phyloP scores from a whole-genome alignment of 306 rosid species.

The Geum urbanum region DNA sequence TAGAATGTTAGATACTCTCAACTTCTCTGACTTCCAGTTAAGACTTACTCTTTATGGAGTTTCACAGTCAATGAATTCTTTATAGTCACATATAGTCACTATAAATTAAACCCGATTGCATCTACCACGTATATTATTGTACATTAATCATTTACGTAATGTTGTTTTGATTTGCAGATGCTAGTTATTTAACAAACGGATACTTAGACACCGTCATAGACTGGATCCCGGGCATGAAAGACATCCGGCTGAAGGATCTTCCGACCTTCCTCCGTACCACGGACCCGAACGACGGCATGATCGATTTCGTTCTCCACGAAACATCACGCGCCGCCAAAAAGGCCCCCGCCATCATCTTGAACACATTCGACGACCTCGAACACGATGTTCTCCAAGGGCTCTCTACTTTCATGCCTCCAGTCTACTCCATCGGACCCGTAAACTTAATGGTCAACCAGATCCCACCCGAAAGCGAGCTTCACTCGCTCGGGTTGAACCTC shows the following conservation, averaged over 20 bases:
- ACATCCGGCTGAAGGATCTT: slow-evolving; percentile 42
- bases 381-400: slow-evolving; percentile 33
- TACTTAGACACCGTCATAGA: slow-evolving; percentile 48
- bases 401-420: slow-evolving; percentile 36
- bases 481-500: slow-evolving; percentile 45
- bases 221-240: slow-evolving; percentile 61
- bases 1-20: too few species aligned
- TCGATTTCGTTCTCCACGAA: neutral
- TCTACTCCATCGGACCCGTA: slow-evolving; percentile 63
- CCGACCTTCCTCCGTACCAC: slow-evolving; percentile 60
- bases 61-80: too few species aligned
- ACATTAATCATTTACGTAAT: neutral
- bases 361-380: slow-evolving; percentile 56
- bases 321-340: slow-evolving; percentile 24
- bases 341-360: slow-evolving; percentile 52
- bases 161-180: slow-evolving; percentile 30
- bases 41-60: too few species aligned
- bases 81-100: too few species aligned
- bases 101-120: too few species aligned
- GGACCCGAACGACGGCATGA: slow-evolving; percentile 38
- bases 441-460: slow-evolving; percentile 29
- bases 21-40: too few species aligned
- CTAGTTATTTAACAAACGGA: slow-evolving; percentile 41
- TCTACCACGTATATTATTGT: too few species aligned
- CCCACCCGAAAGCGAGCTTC: neutral